Conservation (phyloP, 2,329 filamentous ascomycete species). For the Trichoderma citrinoviride region DNA sequence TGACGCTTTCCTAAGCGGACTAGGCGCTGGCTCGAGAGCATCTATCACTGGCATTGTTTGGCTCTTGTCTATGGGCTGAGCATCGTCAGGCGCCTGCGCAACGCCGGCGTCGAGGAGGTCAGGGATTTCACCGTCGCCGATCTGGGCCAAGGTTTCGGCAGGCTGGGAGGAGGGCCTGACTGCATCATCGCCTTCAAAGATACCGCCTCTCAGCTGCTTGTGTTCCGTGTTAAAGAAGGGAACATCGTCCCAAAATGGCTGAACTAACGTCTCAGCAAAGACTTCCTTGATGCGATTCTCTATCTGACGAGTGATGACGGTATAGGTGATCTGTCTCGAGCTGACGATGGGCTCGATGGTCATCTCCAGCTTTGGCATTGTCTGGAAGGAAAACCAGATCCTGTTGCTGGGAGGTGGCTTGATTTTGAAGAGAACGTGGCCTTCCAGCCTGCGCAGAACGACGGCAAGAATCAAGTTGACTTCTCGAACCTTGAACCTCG, state of each 20-base stretch:
- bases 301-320: constrained; percentile 85
- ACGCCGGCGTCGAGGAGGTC: constrained; percentile 45
- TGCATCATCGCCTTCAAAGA: constrained; percentile 56
- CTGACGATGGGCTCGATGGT: constrained; percentile 95
- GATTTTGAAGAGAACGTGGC: constrained; percentile 79
- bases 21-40: constrained; percentile 33
- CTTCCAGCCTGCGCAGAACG: constrained; percentile 79
- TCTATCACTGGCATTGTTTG: constrained; percentile 49
- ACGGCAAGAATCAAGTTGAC: constrained; percentile 86
- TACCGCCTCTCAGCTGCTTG: constrained; percentile 79
- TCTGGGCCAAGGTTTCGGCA: constrained; percentile 18
- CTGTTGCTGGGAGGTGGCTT: constrained; percentile 95
- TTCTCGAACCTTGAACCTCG: constrained; percentile 84
- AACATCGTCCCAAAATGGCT: constrained; percentile 94
- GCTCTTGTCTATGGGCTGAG: constrained; percentile 55
- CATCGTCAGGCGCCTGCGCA: constrained; percentile 38
- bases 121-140: constrained; percentile 50
- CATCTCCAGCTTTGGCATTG: constrained; percentile 91
- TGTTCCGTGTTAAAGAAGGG: constrained; percentile 81
- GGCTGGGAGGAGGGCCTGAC: not conserved
- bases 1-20: constrained; percentile 52
- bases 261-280: constrained; percentile 83
- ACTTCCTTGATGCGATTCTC: constrained; percentile 95
- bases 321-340: constrained; percentile 91
- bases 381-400: constrained; percentile 92